Conservation (phyloP, 768 basidiomycete species). For the Naematelia encephala region DNA sequence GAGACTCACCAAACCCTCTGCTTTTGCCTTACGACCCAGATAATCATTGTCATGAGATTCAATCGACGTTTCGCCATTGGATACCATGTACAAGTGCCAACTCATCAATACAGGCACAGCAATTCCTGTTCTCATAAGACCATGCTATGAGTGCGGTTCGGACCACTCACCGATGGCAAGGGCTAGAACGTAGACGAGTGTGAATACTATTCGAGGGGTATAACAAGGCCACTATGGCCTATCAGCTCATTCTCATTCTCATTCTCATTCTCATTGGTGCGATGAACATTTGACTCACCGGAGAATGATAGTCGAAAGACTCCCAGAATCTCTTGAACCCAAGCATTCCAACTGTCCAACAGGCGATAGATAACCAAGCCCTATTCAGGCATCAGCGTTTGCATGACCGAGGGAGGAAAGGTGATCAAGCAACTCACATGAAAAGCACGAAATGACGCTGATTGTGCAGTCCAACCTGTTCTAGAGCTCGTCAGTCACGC, state of each 20-base stretch:
- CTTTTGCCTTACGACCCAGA: conserved; percentile 67
- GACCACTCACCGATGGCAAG: conserved; percentile 69
- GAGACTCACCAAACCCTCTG: conserved; percentile 63
- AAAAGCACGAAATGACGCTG: conserved; percentile 95
- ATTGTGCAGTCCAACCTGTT: conserved; percentile 75
- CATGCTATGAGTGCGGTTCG: not conserved
- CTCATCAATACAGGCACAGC: conserved; percentile 41
- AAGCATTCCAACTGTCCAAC: conserved; percentile 60
- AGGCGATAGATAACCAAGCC: conserved; percentile 72
- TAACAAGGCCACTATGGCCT: conserved; percentile 55
- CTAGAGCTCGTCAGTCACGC: not conserved
- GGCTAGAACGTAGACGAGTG: conserved; percentile 72
- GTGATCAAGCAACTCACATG: conserved; percentile 61
- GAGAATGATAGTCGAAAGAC: conserved; percentile 57
- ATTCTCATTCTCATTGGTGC: too few relatives aligned
- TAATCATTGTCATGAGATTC: conserved; percentile 82
- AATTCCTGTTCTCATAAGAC: conserved; percentile 25
- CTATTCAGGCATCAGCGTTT: conserved; percentile 53
- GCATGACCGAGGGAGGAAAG: not conserved
- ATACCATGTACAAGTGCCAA: conserved; percentile 59
- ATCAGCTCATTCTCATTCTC: too few relatives aligned
- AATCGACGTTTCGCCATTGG: conserved; percentile 77
- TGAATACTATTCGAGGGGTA: conserved; percentile 67
- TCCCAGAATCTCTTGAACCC: conserved; percentile 64
- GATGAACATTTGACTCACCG: conserved; percentile 22